Evolutionary conservation across 805 yeast species (phyloP).

Genomic region (Pichia phayaonensis): DNA sequence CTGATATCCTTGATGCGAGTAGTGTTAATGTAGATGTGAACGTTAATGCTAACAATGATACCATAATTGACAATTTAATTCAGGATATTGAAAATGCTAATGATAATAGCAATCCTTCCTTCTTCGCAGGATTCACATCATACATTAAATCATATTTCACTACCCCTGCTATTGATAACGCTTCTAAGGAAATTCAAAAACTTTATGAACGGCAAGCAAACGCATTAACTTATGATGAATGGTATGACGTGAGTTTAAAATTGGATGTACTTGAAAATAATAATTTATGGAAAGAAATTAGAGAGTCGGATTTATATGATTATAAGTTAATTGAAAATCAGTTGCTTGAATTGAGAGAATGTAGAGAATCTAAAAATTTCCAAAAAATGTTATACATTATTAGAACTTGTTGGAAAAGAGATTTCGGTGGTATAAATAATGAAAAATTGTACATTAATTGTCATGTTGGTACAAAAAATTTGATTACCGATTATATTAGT

Average conservation of each 20-base stretch:
- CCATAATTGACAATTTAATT: background rate
- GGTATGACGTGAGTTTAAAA: conserved; percentile 57
- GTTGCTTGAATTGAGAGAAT: conserved; percentile 48
- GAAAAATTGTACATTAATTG: conserved; percentile 68
- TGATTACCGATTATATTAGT: conserved; percentile 73
- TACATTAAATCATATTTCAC: background rate
- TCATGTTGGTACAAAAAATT: conserved; percentile 74
- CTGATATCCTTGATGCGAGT: too few relatives aligned
- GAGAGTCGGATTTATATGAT: conserved; percentile 66
- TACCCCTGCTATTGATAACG: background rate
- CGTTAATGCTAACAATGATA: too few relatives aligned
- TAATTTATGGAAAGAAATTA: conserved; percentile 63
- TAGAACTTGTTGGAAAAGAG: conserved; percentile 78
- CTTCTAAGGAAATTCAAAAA: background rate
- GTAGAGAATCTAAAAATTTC: conserved; percentile 52
- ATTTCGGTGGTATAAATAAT: conserved; percentile 83
- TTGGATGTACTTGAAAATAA: conserved; percentile 61
- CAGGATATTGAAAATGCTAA: too few relatives aligned
- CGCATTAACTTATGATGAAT: conserved; percentile 43
- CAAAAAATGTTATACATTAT: conserved; percentile 60
- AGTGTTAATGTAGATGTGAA: too few relatives aligned
- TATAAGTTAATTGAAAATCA: conserved; percentile 47
- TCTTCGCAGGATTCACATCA: background rate
- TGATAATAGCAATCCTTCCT: background rate
- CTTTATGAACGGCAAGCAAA: conserved; percentile 30